Conservation (phyloP, 192 early-diverging fungal species). For the Coemansia sp. region DNA sequence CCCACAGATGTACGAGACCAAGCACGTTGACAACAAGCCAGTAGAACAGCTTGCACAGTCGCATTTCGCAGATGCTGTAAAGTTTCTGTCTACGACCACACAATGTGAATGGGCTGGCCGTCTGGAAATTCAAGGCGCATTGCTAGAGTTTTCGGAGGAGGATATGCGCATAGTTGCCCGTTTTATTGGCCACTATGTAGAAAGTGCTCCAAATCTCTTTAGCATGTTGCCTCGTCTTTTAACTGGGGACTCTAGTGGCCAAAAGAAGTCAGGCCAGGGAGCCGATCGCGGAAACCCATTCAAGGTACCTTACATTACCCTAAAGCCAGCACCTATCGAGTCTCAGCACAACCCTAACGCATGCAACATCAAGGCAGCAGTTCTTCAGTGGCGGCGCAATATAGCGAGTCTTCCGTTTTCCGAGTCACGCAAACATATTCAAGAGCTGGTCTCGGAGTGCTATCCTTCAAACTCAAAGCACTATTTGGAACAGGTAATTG, state of each 20-base stretch:
- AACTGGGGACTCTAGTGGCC: background rate
- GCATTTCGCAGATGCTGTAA: constrained; percentile 19
- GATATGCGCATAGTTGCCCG: constrained; percentile 44
- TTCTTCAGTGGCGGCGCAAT: constrained; percentile 37
- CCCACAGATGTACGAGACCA: constrained; percentile 25
- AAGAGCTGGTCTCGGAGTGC: constrained; percentile 29
- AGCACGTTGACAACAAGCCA: background rate
- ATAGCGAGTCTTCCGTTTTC: constrained; percentile 24
- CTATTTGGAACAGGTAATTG: constrained; percentile 39
- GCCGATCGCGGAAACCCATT: constrained; percentile 19
- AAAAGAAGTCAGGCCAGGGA: background rate
- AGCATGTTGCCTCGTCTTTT: constrained; percentile 15
- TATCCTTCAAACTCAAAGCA: constrained; percentile 40
- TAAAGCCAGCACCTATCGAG: constrained; percentile 30
- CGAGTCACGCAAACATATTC: constrained; percentile 25
- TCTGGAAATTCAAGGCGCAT: constrained; percentile 15
- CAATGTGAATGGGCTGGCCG: constrained; percentile 6
- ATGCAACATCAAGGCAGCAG: constrained; percentile 22
- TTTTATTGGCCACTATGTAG: constrained; percentile 22
- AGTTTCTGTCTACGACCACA: constrained; percentile 8
- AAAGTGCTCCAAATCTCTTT: constrained; percentile 17
- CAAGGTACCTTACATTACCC: constrained; percentile 21
- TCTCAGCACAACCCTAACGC: constrained; percentile 20
- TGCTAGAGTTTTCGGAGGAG: constrained; percentile 5
- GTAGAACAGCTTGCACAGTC: constrained; percentile 16